A percentile compares a stretch with the other conserved stretches of the same genome.
Conservation (phyloP, 2,329 filamentous ascomycete species). For the Rutstroemia sydowiana region DNA sequence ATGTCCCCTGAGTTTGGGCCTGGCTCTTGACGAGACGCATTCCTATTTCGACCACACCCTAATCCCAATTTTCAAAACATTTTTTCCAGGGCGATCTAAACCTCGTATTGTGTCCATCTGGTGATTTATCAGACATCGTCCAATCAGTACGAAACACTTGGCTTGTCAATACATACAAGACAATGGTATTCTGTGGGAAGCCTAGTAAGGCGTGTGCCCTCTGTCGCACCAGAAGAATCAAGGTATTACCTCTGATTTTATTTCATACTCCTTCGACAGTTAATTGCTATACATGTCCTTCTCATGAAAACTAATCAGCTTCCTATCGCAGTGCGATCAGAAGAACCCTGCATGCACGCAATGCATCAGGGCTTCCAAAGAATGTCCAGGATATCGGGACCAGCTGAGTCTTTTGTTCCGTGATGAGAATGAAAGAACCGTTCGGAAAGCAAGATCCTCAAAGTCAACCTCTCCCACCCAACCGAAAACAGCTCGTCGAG, state of each 20-base stretch:
- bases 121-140: not conserved
- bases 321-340: slow-evolving; percentile 43
- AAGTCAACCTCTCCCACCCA: no score
- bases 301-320: not conserved
- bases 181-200: slow-evolving; percentile 25
- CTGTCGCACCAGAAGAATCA: slow-evolving; percentile 22
- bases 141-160: not conserved
- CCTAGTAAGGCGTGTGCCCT: slow-evolving; percentile 19
- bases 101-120: not conserved
- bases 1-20: not conserved
- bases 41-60: not conserved
- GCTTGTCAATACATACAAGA: not conserved
- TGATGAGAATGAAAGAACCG: slow-evolving; percentile 48
- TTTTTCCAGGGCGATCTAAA: not conserved
- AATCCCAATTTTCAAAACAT: not conserved
- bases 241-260: slow-evolving; percentile 17
- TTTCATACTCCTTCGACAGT: not conserved
- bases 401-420: slow-evolving; percentile 49
- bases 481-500: not conserved
- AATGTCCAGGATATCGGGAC: slow-evolving; percentile 48
- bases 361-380: slow-evolving; percentile 43
- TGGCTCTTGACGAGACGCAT: not conserved
- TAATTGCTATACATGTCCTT: no score
- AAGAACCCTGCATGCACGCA: slow-evolving; percentile 44
- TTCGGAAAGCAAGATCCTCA: slow-evolving; percentile 39